phyloP scores from a whole-genome alignment of 768 basidiomycete species.

The Xerocomellus intermedius region DNA sequence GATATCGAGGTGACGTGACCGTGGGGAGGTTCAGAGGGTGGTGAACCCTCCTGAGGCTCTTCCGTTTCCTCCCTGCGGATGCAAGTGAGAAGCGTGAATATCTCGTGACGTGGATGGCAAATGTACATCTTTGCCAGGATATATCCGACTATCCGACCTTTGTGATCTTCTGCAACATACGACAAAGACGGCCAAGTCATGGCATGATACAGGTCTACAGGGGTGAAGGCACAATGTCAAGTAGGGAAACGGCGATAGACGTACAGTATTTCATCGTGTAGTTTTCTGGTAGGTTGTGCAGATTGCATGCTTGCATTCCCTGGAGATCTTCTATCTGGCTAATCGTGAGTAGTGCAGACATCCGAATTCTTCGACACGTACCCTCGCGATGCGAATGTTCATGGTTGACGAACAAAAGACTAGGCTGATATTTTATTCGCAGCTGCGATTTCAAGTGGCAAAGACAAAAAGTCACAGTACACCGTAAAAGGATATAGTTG shows the following conservation, averaged over 20 bases:
- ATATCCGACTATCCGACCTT: slow-evolving; percentile 90
- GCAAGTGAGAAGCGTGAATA: slow-evolving; percentile 26
- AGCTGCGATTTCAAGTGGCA: neutral
- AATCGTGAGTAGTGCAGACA: slow-evolving; percentile 14
- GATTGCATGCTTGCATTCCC: slow-evolving; percentile 92
- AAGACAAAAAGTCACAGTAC: neutral
- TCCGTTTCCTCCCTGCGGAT: slow-evolving; percentile 53
- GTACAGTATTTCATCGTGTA: slow-evolving; percentile 79
- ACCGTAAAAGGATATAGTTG: slow-evolving; percentile 14
- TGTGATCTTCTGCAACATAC: slow-evolving; percentile 88
- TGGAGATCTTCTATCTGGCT: slow-evolving; percentile 79
- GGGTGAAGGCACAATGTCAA: neutral
- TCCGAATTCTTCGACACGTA: slow-evolving; percentile 8
- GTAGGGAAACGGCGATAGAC: slow-evolving; percentile 18
- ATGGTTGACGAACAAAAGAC: slow-evolving; percentile 10
- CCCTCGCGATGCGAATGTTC: slow-evolving; percentile 33
- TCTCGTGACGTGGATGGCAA: neutral
- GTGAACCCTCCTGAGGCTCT: slow-evolving; percentile 41
- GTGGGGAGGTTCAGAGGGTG: slow-evolving; percentile 59
- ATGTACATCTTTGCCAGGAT: slow-evolving; percentile 93
- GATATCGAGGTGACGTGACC: slow-evolving; percentile 98
- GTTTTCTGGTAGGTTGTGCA: slow-evolving; percentile 92
- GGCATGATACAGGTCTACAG: slow-evolving; percentile 80
- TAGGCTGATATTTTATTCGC: neutral
- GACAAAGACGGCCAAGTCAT: slow-evolving; percentile 94